Conservation (phyloP, 306 rosid species). For the Prunus campanulata region DNA sequence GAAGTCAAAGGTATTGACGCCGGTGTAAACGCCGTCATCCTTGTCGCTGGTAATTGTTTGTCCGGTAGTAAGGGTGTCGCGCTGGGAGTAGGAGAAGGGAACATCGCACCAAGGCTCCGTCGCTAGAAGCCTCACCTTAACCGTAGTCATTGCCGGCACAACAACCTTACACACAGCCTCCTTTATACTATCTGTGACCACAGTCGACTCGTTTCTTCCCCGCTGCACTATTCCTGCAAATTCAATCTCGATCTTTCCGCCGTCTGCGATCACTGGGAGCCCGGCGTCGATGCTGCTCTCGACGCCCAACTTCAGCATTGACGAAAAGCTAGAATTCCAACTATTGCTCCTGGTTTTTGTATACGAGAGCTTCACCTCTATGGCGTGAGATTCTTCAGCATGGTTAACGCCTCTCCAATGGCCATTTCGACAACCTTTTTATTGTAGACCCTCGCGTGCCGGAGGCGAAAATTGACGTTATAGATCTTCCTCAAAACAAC, state of each 20-base stretch:
- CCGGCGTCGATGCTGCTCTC: not conserved
- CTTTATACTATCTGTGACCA: not conserved
- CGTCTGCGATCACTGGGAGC: not conserved
- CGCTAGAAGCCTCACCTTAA: not conserved
- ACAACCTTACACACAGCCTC: not conserved
- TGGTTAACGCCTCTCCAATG: not conserved
- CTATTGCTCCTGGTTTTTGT: not conserved
- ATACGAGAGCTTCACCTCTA: not conserved
- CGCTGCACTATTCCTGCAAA: not conserved
- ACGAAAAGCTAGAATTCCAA: slow-evolving; percentile 1
- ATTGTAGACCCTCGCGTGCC: slow-evolving; percentile 11
- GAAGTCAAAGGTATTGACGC: not conserved
- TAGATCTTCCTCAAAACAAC: not conserved
- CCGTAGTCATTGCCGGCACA: not conserved
- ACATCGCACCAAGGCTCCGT: not conserved
- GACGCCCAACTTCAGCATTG: not conserved
- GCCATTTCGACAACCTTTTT: not conserved
- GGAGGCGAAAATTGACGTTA: not conserved
- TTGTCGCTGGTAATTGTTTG: not conserved
- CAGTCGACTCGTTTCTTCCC: not conserved
- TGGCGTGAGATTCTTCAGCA: not conserved
- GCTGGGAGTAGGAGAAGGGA: slow-evolving; percentile 9
- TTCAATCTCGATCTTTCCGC: not conserved
- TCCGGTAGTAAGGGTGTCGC: not conserved
- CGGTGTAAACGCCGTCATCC: slow-evolving; percentile 7